Evolutionary conservation across 148 eudicot genomes (phyloP), one percentile per base, ranked within the genome.

Genomic region (Polygonum aviculare): DNA sequence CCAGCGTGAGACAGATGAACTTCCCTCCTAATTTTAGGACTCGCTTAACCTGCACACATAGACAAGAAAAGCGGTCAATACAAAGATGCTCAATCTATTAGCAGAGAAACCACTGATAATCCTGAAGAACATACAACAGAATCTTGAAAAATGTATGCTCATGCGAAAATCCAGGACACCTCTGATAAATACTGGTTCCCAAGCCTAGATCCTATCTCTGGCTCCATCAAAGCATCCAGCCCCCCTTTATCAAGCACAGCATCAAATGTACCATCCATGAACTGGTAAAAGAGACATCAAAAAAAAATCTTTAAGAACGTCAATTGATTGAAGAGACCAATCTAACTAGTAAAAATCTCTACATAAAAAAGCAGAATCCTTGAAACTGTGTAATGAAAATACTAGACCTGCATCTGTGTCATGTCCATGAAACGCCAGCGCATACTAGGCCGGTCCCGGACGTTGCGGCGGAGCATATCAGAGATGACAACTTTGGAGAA

Each of bases 361-460:
- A 72, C 2, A 67, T 8, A 77, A 65, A 12, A n/a, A n/a, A n/a
- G 62, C 38, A 26, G 36, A 48, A 60, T 67, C n/a, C 4, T 54
- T 9, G 12, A 48, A 22, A 57, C 18, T 3, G 31, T 19, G 39
- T 10, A 48, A 50, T 49, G 19, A 11, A 19, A 52, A 65, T 60
- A 21, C 39, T 22, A 5, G n/a, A 93, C 98, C 91, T 92, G 98
- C 91, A 95, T 83, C 31, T 41, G 19, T 41, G 98, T 92, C 87
- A 95, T 95, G 77, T 95, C 97, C 98, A 95, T 95, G 41, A 92
- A 90, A n/a, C 98, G 90, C 98, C 98, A 95, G 22, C 90, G 88
- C 98, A 95, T 92, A 10, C 31, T 83, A 0, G 96, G 96, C 15
- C 98, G 82, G 0, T 79, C 81, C 54, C 97, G 71, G 47, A 95